Base-by-base conservation (phyloP, 768 basidiomycete species). In the Nidularia pulvinata region DNA sequence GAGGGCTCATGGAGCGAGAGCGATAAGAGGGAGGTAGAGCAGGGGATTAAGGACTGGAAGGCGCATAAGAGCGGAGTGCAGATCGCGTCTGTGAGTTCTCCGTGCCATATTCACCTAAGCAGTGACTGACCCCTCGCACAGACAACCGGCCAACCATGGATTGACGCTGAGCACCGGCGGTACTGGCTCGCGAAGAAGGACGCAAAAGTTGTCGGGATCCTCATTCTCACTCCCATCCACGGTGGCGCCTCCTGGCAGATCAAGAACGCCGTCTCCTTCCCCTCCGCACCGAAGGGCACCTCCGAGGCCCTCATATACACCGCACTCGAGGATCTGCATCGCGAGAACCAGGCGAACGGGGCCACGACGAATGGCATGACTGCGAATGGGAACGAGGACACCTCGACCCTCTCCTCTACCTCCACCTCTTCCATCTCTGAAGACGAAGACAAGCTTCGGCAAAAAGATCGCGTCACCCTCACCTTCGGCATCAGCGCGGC, bases 1-100 rank as follows among this genome's bases (percentile, higher is more conserved):
- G 43, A 65, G 13, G 63, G 64, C 11, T 60, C 74, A 49, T 80
- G 75, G 73, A 74, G 70, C 0, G 66, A 74, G 2, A 75, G 77
- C 7, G 73, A 82, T 16, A 78, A 69, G 65, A 57, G 59, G 11
- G 67, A 75, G 30, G 73, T 85, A 13, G 81, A 88, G 50, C 63
- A 76, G 46, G 79, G 82, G 37, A 78, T 88, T 35, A 55, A 60
- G 34, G 77, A 79, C 16, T 90, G 86, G 88, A 80, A 79, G 62
- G 68, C 68, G 39, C 62, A 64, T 48, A 75, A 80, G 50, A 73
- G 72, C 42, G 85, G 87, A 2, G 71, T 82, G 34, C 86, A 89
- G 68, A 75, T 89, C 34, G 79, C 78, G 0, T 75, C 77, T 5
- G 73, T 74, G 51, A 33, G 73, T 61, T 37, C 35, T 46, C n/a